Conservation (phyloP, 2,329 filamentous ascomycete genomes). For the Cordyceps cateniannulata region DNA sequence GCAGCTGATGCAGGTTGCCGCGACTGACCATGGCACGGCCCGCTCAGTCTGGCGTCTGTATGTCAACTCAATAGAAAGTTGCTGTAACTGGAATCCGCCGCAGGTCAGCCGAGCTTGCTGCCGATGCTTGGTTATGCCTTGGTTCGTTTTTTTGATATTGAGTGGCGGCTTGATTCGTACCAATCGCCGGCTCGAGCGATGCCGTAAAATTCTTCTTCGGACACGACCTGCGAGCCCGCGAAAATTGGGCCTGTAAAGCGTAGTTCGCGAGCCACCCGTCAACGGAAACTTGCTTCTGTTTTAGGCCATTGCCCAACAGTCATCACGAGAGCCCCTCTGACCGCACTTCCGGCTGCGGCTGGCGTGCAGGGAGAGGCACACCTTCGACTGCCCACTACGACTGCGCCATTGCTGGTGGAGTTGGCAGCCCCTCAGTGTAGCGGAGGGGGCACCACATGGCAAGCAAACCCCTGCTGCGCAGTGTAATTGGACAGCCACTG, state of each 20-base stretch:
- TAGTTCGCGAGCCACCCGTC: background rate
- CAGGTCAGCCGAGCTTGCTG: background rate
- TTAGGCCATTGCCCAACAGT: background rate
- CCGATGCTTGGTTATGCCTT: background rate
- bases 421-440: slow-evolving; percentile 4
- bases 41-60: slow-evolving; percentile 5
- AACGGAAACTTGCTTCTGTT: background rate
- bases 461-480: slow-evolving; percentile 11
- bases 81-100: background rate
- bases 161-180: background rate
- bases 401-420: background rate
- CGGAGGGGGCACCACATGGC: slow-evolving; percentile 12
- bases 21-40: slow-evolving; percentile 8
- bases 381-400: background rate
- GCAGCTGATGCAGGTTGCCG: background rate
- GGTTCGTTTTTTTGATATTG: background rate
- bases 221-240: background rate
- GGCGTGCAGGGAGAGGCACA: background rate
- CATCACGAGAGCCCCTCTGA: slow-evolving; percentile 8
- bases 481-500: slow-evolving; percentile 15
- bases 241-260: slow-evolving; percentile 1
- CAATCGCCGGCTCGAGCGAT: background rate
- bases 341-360: slow-evolving; percentile 10
- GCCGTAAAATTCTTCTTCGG: background rate
- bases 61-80: background rate